phyloP scores from a whole-genome alignment of 1,139 yeast genomes.

The Protomyces pachydermus region DNA sequence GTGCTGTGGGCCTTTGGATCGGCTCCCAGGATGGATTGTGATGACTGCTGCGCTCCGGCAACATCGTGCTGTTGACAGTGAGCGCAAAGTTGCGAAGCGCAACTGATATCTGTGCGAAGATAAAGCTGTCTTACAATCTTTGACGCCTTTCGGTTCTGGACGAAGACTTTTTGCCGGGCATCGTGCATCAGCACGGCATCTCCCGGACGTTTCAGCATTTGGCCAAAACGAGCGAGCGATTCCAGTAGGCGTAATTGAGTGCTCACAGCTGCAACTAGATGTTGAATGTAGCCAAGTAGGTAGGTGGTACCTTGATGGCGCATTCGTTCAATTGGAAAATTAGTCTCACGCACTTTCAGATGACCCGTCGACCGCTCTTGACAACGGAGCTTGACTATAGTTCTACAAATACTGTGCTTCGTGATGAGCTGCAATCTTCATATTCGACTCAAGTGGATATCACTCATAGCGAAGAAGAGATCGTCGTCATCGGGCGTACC shows the following conservation, averaged over 20 bases:
- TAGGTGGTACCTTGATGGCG: background rate
- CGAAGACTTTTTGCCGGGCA: conserved; percentile 6
- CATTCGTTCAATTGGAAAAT: background rate
- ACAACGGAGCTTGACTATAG: too few species aligned
- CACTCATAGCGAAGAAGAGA: conserved; percentile 28
- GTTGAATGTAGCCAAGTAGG: background rate
- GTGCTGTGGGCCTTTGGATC: conserved; percentile 53
- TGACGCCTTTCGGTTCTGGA: conserved; percentile 14
- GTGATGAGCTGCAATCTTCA: background rate
- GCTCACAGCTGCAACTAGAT: background rate
- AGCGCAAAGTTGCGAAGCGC: conserved; percentile 68
- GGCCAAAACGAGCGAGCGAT: background rate
- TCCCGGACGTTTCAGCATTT: background rate
- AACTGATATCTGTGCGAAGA: conserved; percentile 84
- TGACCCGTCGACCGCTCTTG: background rate
- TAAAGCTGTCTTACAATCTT: conserved; percentile 84
- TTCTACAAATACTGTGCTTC: too few species aligned
- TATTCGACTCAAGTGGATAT: conserved; percentile 8
- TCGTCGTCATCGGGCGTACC: conserved; percentile 22
- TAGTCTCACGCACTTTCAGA: background rate
- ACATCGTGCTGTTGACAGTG: conserved; percentile 47
- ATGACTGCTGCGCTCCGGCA: conserved; percentile 42
- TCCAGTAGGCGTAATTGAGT: too few species aligned
- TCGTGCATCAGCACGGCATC: background rate
- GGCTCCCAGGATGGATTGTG: conserved; percentile 41